phyloP scores from a whole-genome alignment of 2,329 filamentous ascomycete genomes.

The Paecilomyces sp. region DNA sequence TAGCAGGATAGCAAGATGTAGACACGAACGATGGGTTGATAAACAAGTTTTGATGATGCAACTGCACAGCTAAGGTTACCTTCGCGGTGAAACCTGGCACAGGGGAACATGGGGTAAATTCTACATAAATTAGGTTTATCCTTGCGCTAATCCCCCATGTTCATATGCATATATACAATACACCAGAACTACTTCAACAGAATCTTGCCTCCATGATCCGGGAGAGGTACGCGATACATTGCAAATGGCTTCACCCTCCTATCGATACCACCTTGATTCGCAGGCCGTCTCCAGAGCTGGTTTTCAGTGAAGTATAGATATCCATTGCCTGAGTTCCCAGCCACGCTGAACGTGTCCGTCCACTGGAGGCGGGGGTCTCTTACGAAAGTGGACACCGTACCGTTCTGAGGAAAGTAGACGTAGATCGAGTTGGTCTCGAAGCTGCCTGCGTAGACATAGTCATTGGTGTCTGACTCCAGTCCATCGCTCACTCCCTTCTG shows the following conservation, averaged over 20 bases:
- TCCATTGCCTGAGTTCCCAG: slow-evolving; percentile 28
- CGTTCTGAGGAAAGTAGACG: slow-evolving; percentile 41
- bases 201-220: background rate
- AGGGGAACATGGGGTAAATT: no score
- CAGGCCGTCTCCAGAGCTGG: slow-evolving; percentile 10
- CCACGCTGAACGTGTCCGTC: slow-evolving; percentile 42
- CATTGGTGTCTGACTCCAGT: slow-evolving; percentile 46
- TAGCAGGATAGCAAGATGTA: no score
- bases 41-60: no score
- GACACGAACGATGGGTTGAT: no score
- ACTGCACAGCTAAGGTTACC: no score
- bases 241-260: background rate
- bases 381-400: slow-evolving; percentile 36
- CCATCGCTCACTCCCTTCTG: slow-evolving; percentile 47
- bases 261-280: background rate
- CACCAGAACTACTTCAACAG: background rate
- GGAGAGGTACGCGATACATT: background rate
- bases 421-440: slow-evolving; percentile 44
- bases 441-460: slow-evolving; percentile 43
- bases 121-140: no score
- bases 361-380: slow-evolving; percentile 43
- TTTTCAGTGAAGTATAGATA: slow-evolving; percentile 50
- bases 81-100: no score
- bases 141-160: no score
- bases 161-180: no score